Base-by-base conservation (phyloP, 768 basidiomycete genomes). In the Lactifluus echinatus region DNA sequence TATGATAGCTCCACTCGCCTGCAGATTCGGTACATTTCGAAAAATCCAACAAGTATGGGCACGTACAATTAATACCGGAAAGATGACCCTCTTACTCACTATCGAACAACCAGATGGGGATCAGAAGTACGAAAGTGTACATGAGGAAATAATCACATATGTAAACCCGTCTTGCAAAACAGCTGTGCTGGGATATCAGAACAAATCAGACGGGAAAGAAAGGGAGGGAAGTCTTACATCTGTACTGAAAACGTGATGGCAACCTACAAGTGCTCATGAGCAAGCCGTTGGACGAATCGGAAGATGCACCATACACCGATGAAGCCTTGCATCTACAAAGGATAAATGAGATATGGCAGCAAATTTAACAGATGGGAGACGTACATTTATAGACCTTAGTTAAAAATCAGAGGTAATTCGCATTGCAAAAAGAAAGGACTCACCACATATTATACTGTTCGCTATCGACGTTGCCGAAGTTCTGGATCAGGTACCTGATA, bases 401-500 rank as follows among this genome's bases (percentile, higher is more conserved):
- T 40, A 31, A 15, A 12, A 54, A 31, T 37, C 40, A 45, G 50
- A 51, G 24, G 45, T 19, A 24, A 42, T 31, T 19, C 29, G 21
- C 14, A 31, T 11, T 8, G 24, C 10, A 45, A 12, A n/a, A 21
- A 21, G 26, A n/a, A n/a, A 19, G 12, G 8, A 63, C 72, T 54
- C 50, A 79, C 79, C 78, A 79, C 47, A 70, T 72, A 23, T 72
- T 71, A 17, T 67, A 68, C 21, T 56, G 42, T 31, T 80, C 64
- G n/a, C 71, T 73, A 1, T 61, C 60, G 15, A 67, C 62, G 44
- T 77, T 72, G 28, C 68, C 62, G 64, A 71, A 79, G 53, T 79
- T 77, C 29, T 72, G 66, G 28, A 81, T 67, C 43, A 81, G 69
- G 62, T 77, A 78, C 71, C 79, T 80, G 47, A 3, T 12, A 34